Base-by-base conservation (phyloP, 2,329 filamentous ascomycete genomes). In the Teratosphaeriaceae sp. region DNA sequence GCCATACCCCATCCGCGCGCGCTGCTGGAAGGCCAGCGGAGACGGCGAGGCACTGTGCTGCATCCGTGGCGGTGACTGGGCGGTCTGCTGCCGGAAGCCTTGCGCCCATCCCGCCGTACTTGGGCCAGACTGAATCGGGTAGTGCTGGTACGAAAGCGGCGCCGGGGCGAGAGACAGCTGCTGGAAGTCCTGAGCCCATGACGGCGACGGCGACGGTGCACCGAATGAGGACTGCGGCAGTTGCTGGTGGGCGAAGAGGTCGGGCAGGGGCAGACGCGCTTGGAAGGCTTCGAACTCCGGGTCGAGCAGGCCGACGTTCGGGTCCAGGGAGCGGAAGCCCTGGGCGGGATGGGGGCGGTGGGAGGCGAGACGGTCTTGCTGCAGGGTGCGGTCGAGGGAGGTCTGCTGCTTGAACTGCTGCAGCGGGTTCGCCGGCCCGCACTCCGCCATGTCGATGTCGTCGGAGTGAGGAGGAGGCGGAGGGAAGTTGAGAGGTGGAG, bases 381-480 rank as follows among this genome's bases (percentile, higher is more conserved):
- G 84, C 38, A 84, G 70, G 8, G 80, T 80, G 42, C 82, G 73
- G 60, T 88, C 83, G 49, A 78, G 73, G 38, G 81, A 73, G 9
- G 78, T 69, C 62, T 88, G 84, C 55, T 83, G 80, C 56, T 83
- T 76, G 60, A 88, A 79, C 57, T 76, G 82, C 64, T 87, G 84
- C 40, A 86, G 75, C 49, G 83, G 75, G 64, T 85, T 88, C 11
- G 84, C 85, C 15, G 84, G 83, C 46, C 85, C 84, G 61, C 85
- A 89, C 43, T 85, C 80, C 40, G 77, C 71, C 81, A 85, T 85
- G 54, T 51, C 68, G 35, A 23, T 12, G 12, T 34, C 8, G 8
- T 8, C 7, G 9, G 31, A 15, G 16, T 8, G 15, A 16, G 31
- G 31, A 34, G 31, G 15, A 16, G 31, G 31, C 8, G 31, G 31